Base-by-base conservation (phyloP, 2,329 filamentous ascomycete species). In the Microcera coccophila region DNA sequence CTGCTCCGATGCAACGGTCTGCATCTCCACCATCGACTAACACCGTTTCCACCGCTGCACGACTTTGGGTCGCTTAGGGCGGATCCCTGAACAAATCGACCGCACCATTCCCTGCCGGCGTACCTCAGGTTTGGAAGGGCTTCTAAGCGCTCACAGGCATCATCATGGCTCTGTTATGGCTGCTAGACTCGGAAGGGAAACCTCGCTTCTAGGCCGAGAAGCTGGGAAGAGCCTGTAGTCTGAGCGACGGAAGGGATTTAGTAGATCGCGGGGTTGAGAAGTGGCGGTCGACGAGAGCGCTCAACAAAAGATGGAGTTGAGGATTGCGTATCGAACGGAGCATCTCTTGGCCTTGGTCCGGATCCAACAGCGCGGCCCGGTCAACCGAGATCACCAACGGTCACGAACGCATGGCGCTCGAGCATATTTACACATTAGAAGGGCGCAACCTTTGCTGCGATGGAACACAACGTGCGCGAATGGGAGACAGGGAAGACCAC, bases 41-140 rank as follows among this genome's bases (percentile, higher is more conserved):
- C 48, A 58, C 54, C 55, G 55, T 49, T 36, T 38, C 47, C 55
- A 58, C 53, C 55, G 55, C 37, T 44, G 42, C 41, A 31, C 51
- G 47, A 53, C 42, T 44, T 35, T 45, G 39, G 49, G 53, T 57
- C 53, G 54, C 54, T 58, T 57, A 32, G 15, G 8, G n/a, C 15
- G 29, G 29, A 17, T 57, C 53, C 51, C 58, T 47, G 51, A 53
- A 53, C 53, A 55, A 55, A 54, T 40, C 45, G 49, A 45, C 53
- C 45, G 58, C 51, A 53, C 52, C 52, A 56, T 51, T 32, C 26
- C 48, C 44, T 44, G 41, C 44, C 46, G 44, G 34, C 39, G 37
- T n/a, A 45, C 38, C 43, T 47, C 45, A 31, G 21, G 35, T 28
- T 20, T 35, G 40, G 47, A 40, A 45, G 26, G 20, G 37, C 18